A percentile compares a stretch with the other conserved stretches of the same genome.
Conservation (phyloP, 1,139 yeast species). For the Candida frijolesensis region DNA sequence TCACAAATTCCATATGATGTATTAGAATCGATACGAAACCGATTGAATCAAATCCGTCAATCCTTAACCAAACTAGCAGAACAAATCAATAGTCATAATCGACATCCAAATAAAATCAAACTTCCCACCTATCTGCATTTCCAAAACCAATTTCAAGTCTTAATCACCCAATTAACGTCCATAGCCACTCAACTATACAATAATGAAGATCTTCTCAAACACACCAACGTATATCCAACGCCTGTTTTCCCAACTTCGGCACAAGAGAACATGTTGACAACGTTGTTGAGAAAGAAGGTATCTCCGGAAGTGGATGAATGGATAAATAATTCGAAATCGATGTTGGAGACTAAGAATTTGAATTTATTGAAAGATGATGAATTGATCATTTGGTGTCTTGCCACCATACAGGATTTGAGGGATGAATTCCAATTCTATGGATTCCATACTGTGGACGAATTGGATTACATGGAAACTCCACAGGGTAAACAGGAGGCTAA, state of each 20-base stretch:
- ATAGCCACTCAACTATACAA: slow-evolving; percentile 67
- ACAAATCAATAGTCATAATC: slow-evolving; percentile 42
- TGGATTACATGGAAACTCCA: slow-evolving; percentile 38
- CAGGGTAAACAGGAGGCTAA: slow-evolving; percentile 41
- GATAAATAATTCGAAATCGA: slow-evolving; percentile 60
- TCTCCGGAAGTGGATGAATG: slow-evolving; percentile 90
- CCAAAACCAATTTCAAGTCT: slow-evolving; percentile 82
- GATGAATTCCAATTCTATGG: slow-evolving; percentile 67
- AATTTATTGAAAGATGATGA: slow-evolving; percentile 48
- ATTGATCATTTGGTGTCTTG: slow-evolving; percentile 64
- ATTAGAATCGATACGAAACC: slow-evolving; percentile 44
- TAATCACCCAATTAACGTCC: slow-evolving; percentile 78
- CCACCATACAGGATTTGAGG: slow-evolving; percentile 51
- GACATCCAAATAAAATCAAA: slow-evolving; percentile 40
- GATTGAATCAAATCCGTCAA: slow-evolving; percentile 47
- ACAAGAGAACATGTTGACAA: slow-evolving; percentile 79
- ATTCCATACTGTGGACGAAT: slow-evolving; percentile 53
- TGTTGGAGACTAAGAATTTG: slow-evolving; percentile 18
- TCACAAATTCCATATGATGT: slow-evolving; percentile 41
- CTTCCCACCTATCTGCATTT: slow-evolving; percentile 45
- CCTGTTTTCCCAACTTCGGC: slow-evolving; percentile 83
- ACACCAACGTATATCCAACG: slow-evolving; percentile 80
- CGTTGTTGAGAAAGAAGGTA: slow-evolving; percentile 81
- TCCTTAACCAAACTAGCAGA: slow-evolving; percentile 47
- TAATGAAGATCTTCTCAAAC: slow-evolving; percentile 58